Base-by-base conservation (phyloP, 306 rosid species). In the Alnus glutinosa region DNA sequence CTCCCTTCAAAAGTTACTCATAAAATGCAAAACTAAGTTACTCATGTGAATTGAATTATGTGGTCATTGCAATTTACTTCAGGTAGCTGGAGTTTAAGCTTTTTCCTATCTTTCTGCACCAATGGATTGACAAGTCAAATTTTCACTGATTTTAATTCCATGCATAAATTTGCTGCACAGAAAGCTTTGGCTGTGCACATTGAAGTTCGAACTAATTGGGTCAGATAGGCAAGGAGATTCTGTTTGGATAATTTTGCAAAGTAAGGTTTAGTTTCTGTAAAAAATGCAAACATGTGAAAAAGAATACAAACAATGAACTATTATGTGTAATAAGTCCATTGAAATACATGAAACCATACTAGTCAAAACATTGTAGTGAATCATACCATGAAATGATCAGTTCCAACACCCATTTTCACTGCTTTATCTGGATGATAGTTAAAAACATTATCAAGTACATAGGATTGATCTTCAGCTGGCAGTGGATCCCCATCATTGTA, bases 401-500 rank as follows among this genome's bases (percentile, higher is more conserved):
- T 80, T 78, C 99, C 99, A 34, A 70, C 71, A 67, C 99, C 99
- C 98, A 88, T 91, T 86, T 95, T 95, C 44, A 75, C 83, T 28
- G 84, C 96, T 87, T 93, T 95, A 54, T 95, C 94, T 23, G 99
- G 99, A 77, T 95, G 99, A 75, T 87, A 83, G 67, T 79, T 89
- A 75, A 95, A 91, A 34, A 95, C 97, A 77, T 86, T 90, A 39
- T 95, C 94, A 32, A 85, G 81, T 28, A 95, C 78, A 77, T 70
- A 95, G 7, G 72, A 55, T 32, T 90, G 96, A 80, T 95, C 99
- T 10, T 89, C 96, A 1, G 86, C 86, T 75, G 92, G 81, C 36
- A 95, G 75, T 1, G 96, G 97, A 74, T 95, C 98, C 50, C 98
- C 98, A 82, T 95, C 99, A 32, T 74, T 91, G 82, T 91, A 93